Base-by-base conservation (phyloP, 352 stramenopile genomes). In the Globisporangium recalcitrans region DNA sequence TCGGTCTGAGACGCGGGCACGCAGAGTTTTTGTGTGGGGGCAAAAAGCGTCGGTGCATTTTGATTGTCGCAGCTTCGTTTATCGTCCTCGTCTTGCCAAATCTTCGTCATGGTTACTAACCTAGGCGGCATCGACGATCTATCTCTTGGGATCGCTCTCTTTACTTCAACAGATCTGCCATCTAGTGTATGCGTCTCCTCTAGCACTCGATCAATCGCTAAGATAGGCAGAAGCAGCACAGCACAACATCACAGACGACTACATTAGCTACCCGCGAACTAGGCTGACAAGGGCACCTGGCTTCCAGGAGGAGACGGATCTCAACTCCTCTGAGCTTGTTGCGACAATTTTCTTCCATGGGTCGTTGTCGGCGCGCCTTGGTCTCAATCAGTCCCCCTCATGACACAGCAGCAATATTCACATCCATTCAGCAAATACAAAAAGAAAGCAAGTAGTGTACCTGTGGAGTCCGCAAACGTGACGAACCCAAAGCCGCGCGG, bases 401-500 rank as follows among this genome's bases (percentile, higher is more conserved):
- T 51, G 9, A 34, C 22, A 19, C 14, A 58, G 29, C 31, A 44
- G 42, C 27, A 55, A 5, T 7, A 27, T 40, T 19, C 13, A 38
- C 38, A 49, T 22, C 24, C n/a, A 36, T 8, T 36, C 31, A 59
- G 6, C 26, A 58, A 57, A 29, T 19, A 24, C 14, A 54, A 38
- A 60, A n/a, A 52, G 11, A 61, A 34, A 40, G 16, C 53, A 52
- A 60, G 4, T 38, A 42, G 16, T 55, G 21, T 87, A 96, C 87
- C 85, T 90, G 82, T 71, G 14, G 81, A 64, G 65, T 97, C 90
- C n/a, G 83, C 87, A 62, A 97, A 97, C 64, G 90, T 97, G 40
- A 98, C 90, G 63, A 98, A 98, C 54, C 90, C 92, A 62, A 98
- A 98, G 48, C 92, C 92, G 34, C 91, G 77, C 36, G 90, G 88